Percentiles rank a stretch among this genome's conserved stretches.
Evolutionary conservation across 306 rosid species (phyloP).

Genomic region (Hylodesmum podocarpum): DNA sequence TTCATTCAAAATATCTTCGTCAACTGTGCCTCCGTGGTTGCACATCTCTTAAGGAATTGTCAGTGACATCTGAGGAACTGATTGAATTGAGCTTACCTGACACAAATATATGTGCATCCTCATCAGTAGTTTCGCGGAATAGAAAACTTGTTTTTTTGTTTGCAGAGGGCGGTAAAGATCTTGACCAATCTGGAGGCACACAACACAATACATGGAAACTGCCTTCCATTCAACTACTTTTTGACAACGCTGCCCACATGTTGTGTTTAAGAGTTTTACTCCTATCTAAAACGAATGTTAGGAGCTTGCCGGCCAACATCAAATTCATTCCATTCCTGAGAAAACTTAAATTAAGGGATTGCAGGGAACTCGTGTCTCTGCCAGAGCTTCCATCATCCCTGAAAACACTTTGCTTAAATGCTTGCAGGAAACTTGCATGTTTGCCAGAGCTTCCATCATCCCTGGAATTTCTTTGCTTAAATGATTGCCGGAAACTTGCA

Average conservation of each 20-base stretch:
- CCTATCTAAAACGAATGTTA: not conserved
- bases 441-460: too few species aligned
- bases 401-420: too few species aligned
- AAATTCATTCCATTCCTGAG: too few species aligned
- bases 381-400: not conserved
- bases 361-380: not conserved
- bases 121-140: not conserved
- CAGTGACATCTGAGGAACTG: not conserved
- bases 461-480: too few species aligned
- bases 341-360: not conserved
- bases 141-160: not conserved
- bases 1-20: too few species aligned
- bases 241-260: not conserved
- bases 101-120: too few species aligned
- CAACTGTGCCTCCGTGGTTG: too few species aligned
- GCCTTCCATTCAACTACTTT: not conserved
- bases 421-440: too few species aligned
- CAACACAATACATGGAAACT: not conserved
- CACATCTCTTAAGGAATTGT: not conserved
- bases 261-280: too few species aligned
- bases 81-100: rapidly evolving
- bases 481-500: too few species aligned
- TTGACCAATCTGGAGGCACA: not conserved
- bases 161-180: not conserved
- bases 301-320: too few species aligned